Evolutionary conservation across 768 basidiomycete genomes (phyloP).

Genomic region (Lyophyllum shimeji): DNA sequence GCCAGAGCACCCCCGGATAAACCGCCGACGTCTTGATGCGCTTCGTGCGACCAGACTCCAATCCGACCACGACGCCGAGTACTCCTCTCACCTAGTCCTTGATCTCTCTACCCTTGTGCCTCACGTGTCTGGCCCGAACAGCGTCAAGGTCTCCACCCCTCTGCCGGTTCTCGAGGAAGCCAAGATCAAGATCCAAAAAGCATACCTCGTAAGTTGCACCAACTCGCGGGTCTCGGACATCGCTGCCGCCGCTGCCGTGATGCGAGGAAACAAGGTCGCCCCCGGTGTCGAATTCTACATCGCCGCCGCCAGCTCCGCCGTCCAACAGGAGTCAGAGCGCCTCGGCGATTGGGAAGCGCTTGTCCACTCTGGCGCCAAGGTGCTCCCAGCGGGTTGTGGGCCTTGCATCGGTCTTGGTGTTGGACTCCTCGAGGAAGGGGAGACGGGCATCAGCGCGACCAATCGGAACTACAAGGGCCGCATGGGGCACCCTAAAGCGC

Average conservation of each 20-base stretch:
- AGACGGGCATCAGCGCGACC: constrained; percentile 96
- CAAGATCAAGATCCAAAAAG: constrained; percentile 87
- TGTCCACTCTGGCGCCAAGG: constrained; percentile 85
- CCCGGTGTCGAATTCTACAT: constrained; percentile 96
- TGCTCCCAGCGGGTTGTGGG: constrained; percentile 93
- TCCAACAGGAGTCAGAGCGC: constrained; percentile 87
- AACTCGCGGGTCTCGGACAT: constrained; percentile 97
- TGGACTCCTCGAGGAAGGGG: constrained; percentile 90
- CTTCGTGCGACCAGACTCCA: constrained; percentile 52
- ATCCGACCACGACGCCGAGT: constrained; percentile 78
- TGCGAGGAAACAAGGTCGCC: constrained; percentile 78
- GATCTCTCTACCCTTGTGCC: constrained; percentile 94
- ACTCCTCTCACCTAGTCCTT: constrained; percentile 85
- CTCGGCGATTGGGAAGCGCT: constrained; percentile 88
- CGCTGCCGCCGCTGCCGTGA: constrained; percentile 86
- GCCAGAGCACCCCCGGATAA: constrained; percentile 86
- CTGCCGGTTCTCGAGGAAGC: constrained; percentile 77
- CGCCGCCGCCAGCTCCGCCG: constrained; percentile 89
- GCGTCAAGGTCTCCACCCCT: constrained; percentile 94
- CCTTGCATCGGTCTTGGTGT: constrained; percentile 97
- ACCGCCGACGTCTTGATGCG: constrained; percentile 63
- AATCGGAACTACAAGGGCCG: constrained; percentile 99
- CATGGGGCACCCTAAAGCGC: constrained; percentile 95
- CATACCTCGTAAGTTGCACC: constrained; percentile 97
- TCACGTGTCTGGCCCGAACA: constrained; percentile 96